A percentile compares a stretch with the other conserved stretches of the same genome.
These are phyloP conservation scores for Ustilago loliicola DNA, from an alignment of 1,284 basidiomycete species.

Conservation along the genomic window DNA sequence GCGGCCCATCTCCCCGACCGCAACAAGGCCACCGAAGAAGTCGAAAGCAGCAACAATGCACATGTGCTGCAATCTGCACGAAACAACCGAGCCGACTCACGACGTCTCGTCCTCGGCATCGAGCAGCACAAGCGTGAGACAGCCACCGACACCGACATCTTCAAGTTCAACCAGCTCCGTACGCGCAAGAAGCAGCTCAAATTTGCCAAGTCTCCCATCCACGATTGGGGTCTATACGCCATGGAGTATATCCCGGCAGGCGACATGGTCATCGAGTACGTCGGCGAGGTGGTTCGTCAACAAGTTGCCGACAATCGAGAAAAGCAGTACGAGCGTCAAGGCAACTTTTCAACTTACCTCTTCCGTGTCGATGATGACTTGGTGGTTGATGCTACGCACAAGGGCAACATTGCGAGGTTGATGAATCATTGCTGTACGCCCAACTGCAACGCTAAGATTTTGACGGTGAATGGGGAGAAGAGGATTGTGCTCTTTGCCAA, in stretches of 20 bases:
- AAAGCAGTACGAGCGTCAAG: conserved; percentile 83
- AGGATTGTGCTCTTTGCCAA: conserved; percentile 99
- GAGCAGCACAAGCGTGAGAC: conserved; percentile 86
- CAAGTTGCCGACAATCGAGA: conserved; percentile 97
- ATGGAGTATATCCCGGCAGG: conserved; percentile 82
- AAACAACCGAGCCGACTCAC: conserved; percentile 92
- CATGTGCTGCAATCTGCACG: conserved; percentile 81
- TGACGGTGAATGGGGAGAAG: conserved; percentile 97
- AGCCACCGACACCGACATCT: conserved; percentile 74
- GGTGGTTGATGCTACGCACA: conserved; percentile 95
- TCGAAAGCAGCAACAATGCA: conserved; percentile 56
- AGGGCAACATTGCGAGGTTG: conserved; percentile 83
- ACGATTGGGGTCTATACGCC: conserved; percentile 88
- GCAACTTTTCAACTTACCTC: conserved; percentile 68
- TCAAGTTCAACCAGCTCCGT: conserved; percentile 99
- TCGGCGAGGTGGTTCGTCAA: conserved; percentile 94
- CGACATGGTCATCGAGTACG: conserved; percentile 99
- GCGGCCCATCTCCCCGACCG: conserved; percentile 80
- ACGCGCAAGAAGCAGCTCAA: conserved; percentile 97
- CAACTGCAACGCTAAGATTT: conserved; percentile 97
- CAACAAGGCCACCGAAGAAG: conserved; percentile 74
- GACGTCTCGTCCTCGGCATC: conserved; percentile 90
- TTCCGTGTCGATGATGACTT: conserved; percentile 73
- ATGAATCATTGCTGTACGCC: conserved; percentile 90
- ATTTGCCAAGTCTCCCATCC: conserved; percentile 95